Percentiles rank a stretch among this genome's conserved stretches.
Conservation (phyloP, 768 basidiomycete genomes). For the Suillus sp. region DNA sequence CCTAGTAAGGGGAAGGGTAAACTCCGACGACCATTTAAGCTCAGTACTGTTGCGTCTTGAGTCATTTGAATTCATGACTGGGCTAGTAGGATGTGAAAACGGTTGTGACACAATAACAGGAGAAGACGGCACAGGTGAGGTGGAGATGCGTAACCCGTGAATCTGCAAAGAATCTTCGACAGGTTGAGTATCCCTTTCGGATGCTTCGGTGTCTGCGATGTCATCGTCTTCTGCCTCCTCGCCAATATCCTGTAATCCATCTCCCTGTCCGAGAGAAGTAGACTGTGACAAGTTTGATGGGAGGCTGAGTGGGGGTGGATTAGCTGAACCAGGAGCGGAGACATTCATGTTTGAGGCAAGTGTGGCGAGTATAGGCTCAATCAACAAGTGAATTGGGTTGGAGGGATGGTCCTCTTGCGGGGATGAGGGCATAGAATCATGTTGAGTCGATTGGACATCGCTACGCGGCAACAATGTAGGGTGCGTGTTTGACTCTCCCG, state of each 20-base stretch:
- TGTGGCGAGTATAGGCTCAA: constrained; percentile 56
- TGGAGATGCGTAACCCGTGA: constrained; percentile 60
- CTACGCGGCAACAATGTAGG: neutral
- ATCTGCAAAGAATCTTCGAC: constrained; percentile 40
- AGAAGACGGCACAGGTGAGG: constrained; percentile 37
- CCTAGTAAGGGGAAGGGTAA: constrained; percentile 21
- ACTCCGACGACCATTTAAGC: constrained; percentile 30
- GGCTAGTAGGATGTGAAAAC: constrained; percentile 27
- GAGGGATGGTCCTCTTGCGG: constrained; percentile 15
- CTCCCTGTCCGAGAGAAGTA: constrained; percentile 27
- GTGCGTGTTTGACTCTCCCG: neutral
- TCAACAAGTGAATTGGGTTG: constrained; percentile 21
- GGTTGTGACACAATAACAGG: constrained; percentile 29
- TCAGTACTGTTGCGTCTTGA: constrained; percentile 27
- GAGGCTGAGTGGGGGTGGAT: constrained; percentile 43
- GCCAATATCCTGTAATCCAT: constrained; percentile 57
- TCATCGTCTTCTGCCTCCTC: constrained; percentile 54
- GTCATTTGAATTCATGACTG: constrained; percentile 17
- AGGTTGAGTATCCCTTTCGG: constrained; percentile 22
- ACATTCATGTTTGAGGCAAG: constrained; percentile 26
- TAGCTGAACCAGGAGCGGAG: constrained; percentile 23
- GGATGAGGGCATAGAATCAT: constrained; percentile 16
- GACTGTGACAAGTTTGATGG: constrained; percentile 34
- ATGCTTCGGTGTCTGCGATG: constrained; percentile 21
- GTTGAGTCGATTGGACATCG: neutral